Percentiles rank a stretch among this genome's conserved stretches.
These are phyloP conservation scores for Aphanomyces stellatus DNA, from an alignment of 352 stramenopile species.

Conservation along the genomic window DNA sequence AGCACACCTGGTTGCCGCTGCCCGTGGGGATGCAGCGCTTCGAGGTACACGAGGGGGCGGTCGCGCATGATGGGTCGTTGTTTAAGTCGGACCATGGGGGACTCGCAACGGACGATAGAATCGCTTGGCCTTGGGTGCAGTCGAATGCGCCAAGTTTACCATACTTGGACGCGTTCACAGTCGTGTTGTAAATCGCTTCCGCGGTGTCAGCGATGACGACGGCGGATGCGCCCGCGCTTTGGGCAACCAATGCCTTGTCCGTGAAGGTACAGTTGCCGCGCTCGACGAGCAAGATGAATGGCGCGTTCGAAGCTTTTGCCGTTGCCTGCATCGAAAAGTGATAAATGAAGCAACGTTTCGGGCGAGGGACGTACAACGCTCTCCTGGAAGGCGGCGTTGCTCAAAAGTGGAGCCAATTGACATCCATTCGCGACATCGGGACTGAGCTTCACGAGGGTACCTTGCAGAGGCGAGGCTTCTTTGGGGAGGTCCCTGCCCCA, in stretches of 20 bases:
- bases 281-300: constrained; percentile 65
- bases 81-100: constrained; percentile 9
- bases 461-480: neutral
- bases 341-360: neutral
- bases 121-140: neutral
- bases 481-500: constrained; percentile 5
- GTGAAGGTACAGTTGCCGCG: constrained; percentile 63
- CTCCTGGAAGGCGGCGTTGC: neutral
- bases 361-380: neutral
- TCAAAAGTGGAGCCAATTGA: neutral
- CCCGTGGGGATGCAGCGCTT: constrained; percentile 54
- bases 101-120: neutral
- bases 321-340: neutral
- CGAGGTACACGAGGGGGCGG: constrained; percentile 35
- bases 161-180: constrained; percentile 44
- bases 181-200: constrained; percentile 45
- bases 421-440: neutral
- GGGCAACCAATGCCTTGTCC: constrained; percentile 62
- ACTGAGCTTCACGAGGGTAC: neutral
- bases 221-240: constrained; percentile 50
- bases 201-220: constrained; percentile 71
- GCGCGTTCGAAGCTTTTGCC: neutral
- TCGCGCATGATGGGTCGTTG: constrained; percentile 6
- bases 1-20: constrained; percentile 51
- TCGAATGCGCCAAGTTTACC: constrained; percentile 21